Base-by-base conservation (phyloP, 352 stramenopile species). In the Phytophthora kernoviae region DNA sequence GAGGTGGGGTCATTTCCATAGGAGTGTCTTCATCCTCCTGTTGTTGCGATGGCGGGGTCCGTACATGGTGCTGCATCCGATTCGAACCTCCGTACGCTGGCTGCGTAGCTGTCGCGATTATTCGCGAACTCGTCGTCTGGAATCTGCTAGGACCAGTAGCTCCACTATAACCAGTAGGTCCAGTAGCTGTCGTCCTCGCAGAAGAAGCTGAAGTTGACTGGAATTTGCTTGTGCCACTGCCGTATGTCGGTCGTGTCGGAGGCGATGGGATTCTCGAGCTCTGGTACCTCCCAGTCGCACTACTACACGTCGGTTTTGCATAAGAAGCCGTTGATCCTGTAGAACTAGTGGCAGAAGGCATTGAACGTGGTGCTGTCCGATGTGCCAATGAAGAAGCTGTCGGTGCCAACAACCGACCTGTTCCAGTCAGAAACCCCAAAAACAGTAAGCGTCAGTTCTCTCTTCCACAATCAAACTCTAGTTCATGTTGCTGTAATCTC, bases 311-410 rank as follows among this genome's bases (percentile, higher is more conserved):
- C 20, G 63, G 54, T 22, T 59, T 60, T 27, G 63, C 57, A 41
- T 73, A 77, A 0, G 68, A 73, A 15, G 68, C 54, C 11, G 58
- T 41, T 10, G 68, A 64, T 36, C 20, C 42, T 50, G 43, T 15
- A 12, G 36, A 21, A 18, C 33, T 9, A 18, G 33, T 17, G 15
- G 54, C 26, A 27, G 63, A 27, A 17, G 63, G 12, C 11, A 27
- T 45, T 5, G 18, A 36, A 6, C 24, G 24, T 32, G 58, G 30
- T 4, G 58, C 53, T 12, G 41, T 54, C 18, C 66, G 62, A 60
- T 75, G 62, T 1, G 62, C 67, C 26, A 75, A 26, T 20, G 70
- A 70, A 21, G 70, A 68, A 3, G 57, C 66, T 0, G 70, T 79
- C 5, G 70, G 49, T 22, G 58, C 42, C 54, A 67, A 63, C 41